Base-by-base conservation (phyloP, 208 protist genomes). In the Lotmaria passim region DNA sequence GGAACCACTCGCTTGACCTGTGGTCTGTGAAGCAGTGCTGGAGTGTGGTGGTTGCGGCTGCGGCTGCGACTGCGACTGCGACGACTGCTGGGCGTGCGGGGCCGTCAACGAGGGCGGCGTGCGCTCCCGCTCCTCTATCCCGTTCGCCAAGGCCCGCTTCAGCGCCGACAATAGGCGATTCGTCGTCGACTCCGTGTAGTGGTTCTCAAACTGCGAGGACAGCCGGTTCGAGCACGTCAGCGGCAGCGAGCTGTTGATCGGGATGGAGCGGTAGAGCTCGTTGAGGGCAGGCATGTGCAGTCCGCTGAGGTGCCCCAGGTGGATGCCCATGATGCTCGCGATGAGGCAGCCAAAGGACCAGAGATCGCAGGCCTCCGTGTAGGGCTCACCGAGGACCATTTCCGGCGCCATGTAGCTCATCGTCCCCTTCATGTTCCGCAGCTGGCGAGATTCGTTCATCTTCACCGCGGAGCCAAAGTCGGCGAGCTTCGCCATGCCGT, bases 381-480 rank as follows among this genome's bases (percentile, higher is more conserved):
- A 95, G 21, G 79, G 78, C 72, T 95, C 87, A 33, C 84, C 83
- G 0, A 95, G 70, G 44, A 95, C 75, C 75, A 95, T 89, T 72
- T 95, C 87, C 10, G 90, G 90, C 23, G 86, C 77, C 90, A 95
- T 95, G 77, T 95, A 95, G 26, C 81, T 69, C 46, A 92, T 59
- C 24, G 90, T 95, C 12, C 90, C 90, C 39, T 89, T 90, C 83
- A 93, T 93, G 57, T 89, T 89, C 0, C 61, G 81, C 53, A 93
- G 76, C 33, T 79, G 55, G 21, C 67, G 72, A 15, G 69, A 73
- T 55, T 81, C 81, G 23, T 48, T 68, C 66, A 87, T 78, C 44
- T 76, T 73, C 30, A 82, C 83, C 0, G 90, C 90, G 1, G 73
- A 79, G 19, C 90, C 90, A 68, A 95, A 93, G 73, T 95, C 90